These are phyloP conservation scores for Priceomyces castillae DNA, from an alignment of 805 yeast species.

Conservation along the genomic window DNA sequence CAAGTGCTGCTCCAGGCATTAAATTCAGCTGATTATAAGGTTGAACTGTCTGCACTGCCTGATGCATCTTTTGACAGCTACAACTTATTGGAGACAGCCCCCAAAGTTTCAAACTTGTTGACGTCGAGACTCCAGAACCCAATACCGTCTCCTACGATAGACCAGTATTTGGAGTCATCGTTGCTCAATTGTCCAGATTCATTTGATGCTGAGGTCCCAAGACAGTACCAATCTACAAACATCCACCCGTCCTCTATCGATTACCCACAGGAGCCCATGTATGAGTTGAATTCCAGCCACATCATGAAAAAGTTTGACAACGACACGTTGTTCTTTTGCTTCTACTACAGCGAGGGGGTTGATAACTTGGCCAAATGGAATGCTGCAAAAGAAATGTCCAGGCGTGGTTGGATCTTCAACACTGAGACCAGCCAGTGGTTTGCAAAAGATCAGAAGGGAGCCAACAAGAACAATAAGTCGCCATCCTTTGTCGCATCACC, in stretches of 20 bases:
- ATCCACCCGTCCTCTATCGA: conserved; percentile 89
- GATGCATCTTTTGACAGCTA: conserved; percentile 11
- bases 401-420: conserved; percentile 81
- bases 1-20: conserved; percentile 1
- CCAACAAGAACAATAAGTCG: conserved; percentile 18
- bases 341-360: conserved; percentile 64
- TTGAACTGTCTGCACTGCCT: conserved; percentile 17
- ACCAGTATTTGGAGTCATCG: conserved; percentile 69
- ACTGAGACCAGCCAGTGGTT: conserved; percentile 78
- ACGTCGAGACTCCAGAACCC: conserved; percentile 50
- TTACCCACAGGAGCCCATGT: conserved; percentile 84
- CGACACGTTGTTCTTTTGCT: conserved; percentile 88
- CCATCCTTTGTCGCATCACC: conserved; percentile 9
- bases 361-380: conserved; percentile 37
- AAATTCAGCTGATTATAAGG: not conserved
- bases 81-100: conserved; percentile 17
- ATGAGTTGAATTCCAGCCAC: conserved; percentile 58
- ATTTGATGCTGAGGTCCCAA: conserved; percentile 81
- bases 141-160: conserved; percentile 51
- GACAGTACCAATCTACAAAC: conserved; percentile 68
- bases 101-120: conserved; percentile 24
- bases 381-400: conserved; percentile 76
- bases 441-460: conserved; percentile 59
- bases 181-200: conserved; percentile 91
- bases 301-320: conserved; percentile 70